phyloP scores from a whole-genome alignment of 2,329 filamentous ascomycete species.

The Arachnopeziza araneosa region DNA sequence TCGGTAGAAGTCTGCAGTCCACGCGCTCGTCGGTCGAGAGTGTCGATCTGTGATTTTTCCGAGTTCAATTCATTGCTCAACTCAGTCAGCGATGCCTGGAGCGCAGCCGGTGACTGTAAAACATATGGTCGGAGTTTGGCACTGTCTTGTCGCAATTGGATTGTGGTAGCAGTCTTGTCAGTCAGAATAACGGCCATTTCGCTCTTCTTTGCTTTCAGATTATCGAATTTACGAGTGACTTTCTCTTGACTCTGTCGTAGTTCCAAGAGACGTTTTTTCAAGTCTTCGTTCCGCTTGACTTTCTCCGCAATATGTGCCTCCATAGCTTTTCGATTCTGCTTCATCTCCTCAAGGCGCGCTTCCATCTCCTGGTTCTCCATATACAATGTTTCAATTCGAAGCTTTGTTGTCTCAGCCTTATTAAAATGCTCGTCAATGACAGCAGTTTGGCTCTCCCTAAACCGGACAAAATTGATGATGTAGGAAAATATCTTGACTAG shows the following conservation, averaged over 20 bases:
- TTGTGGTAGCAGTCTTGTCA: conserved; percentile 62
- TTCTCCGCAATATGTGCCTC: conserved; percentile 81
- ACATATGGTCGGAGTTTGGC: conserved; percentile 89
- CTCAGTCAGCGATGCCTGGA: conserved; percentile 78
- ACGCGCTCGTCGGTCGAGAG: conserved; percentile 78
- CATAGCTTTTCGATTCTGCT: conserved; percentile 70
- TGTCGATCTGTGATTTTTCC: conserved; percentile 82
- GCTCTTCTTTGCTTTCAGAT: conserved; percentile 73
- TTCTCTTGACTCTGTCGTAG: conserved; percentile 76
- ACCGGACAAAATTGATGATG: conserved; percentile 97
- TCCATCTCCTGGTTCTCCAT: conserved; percentile 84
- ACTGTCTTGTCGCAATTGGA: conserved; percentile 76
- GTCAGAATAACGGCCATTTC: conserved; percentile 68
- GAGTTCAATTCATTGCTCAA: conserved; percentile 70
- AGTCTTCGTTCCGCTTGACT: conserved; percentile 75
- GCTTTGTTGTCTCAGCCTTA: conserved; percentile 79
- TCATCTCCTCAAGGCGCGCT: conserved; percentile 72
- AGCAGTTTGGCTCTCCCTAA: conserved; percentile 84
- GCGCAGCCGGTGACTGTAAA: conserved; percentile 74
- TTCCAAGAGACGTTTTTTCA: conserved; percentile 77
- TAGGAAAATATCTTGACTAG: conserved; percentile 95
- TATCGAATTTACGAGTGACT: conserved; percentile 76
- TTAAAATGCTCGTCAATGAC: conserved; percentile 94
- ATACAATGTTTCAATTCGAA: conserved; percentile 80
- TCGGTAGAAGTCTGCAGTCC: conserved; percentile 89